A percentile compares a stretch with the other conserved stretches of the same genome.
Evolutionary conservation across 148 eudicot genomes (phyloP).

Genomic region (Oxyria digyna): DNA sequence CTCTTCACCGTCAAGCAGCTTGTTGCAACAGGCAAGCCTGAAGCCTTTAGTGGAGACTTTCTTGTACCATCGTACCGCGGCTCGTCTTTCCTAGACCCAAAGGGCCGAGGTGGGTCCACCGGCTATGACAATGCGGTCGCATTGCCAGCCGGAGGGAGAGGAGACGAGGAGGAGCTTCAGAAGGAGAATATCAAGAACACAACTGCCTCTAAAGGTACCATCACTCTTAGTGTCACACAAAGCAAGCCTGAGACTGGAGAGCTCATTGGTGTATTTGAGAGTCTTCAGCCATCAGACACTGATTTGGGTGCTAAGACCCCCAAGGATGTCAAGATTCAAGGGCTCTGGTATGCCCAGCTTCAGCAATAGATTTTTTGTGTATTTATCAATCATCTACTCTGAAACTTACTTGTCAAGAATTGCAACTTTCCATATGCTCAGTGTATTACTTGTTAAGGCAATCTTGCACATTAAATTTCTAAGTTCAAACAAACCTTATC

Average conservation of each 20-base stretch:
- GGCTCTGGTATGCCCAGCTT: constrained; percentile 96
- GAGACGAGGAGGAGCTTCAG: constrained; percentile 88
- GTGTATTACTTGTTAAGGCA: not conserved
- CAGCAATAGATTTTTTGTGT: constrained; percentile 23
- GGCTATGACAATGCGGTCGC: constrained; percentile 97
- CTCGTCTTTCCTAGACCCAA: constrained; percentile 98
- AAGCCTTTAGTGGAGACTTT: constrained; percentile 62
- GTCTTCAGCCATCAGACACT: constrained; percentile 95
- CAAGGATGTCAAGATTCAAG: constrained; percentile 94
- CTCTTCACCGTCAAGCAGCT: constrained; percentile 88
- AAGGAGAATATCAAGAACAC: constrained; percentile 87
- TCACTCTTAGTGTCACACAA: constrained; percentile 14
- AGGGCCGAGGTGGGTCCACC: constrained; percentile 95
- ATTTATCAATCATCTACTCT: constrained; percentile 8
- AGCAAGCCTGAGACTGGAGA: constrained; percentile 89
- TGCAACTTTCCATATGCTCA: not conserved
- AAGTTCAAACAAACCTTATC: not conserved
- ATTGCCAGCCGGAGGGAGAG: constrained; percentile 98
- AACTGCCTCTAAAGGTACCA: constrained; percentile 20
- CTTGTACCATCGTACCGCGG: constrained; percentile 96
- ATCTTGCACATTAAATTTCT: not conserved
- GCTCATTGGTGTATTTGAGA: constrained; percentile 89
- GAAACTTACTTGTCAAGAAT: not conserved
- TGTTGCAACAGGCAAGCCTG: constrained; percentile 88
- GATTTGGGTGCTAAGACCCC: constrained; percentile 94